Evolutionary conservation across 257 asterid species (phyloP).

Genomic region (Petunia secreta): DNA sequence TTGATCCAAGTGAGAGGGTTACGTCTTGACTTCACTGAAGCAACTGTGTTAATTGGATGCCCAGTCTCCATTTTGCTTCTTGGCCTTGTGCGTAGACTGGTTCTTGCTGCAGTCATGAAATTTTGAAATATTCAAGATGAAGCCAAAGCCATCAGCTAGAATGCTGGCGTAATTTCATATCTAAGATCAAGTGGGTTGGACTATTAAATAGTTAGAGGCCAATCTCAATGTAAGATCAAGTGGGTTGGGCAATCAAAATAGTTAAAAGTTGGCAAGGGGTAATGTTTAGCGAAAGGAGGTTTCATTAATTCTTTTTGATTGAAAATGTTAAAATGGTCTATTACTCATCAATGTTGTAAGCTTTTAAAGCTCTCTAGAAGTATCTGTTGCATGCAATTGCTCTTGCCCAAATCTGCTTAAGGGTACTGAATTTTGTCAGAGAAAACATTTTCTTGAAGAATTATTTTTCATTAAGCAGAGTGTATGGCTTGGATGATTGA

Average conservation of each 20-base stretch:
- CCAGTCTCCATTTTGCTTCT: neutral
- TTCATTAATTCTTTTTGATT: neutral
- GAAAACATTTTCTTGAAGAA: neutral
- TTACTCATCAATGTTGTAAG: neutral
- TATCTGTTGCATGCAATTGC: neutral
- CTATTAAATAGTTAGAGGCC: neutral
- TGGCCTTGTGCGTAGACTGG: neutral
- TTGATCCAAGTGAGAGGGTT: neutral
- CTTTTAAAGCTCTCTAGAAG: neutral
- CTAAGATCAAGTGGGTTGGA: slow-evolving; percentile 6
- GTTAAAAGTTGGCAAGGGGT: neutral
- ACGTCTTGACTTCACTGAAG: neutral
- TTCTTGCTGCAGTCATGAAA: slow-evolving; percentile 17
- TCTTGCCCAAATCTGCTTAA: neutral
- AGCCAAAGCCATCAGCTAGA: neutral
- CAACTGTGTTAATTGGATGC: neutral
- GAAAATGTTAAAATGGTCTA: neutral
- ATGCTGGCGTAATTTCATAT: slow-evolving; percentile 7
- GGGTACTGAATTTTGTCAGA: too few species aligned
- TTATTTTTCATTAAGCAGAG: neutral
- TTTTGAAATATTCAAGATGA: neutral
- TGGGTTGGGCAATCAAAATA: neutral
- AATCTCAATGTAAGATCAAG: neutral
- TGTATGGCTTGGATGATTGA: neutral
- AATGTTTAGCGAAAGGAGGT: neutral